Evolutionary conservation across 2,329 filamentous ascomycete species (phyloP).

Genomic region (Fusarium setosum): DNA sequence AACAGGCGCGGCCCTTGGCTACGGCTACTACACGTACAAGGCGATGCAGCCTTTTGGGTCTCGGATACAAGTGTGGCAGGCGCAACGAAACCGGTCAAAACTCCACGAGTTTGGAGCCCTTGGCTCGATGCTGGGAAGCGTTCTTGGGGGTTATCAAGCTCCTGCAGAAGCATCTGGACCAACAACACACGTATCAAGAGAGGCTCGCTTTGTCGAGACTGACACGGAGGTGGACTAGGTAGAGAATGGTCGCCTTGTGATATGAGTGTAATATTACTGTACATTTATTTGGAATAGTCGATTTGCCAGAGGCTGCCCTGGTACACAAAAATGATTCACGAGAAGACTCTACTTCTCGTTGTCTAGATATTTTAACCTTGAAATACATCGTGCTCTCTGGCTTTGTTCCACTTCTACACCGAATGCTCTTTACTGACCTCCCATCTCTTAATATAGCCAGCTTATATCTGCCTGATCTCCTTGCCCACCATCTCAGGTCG

Average conservation of each 20-base stretch:
- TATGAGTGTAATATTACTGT: constrained; percentile 33
- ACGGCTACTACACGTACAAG: constrained; percentile 54
- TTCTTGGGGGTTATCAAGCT: constrained; percentile 43
- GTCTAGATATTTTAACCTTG: constrained; percentile 22
- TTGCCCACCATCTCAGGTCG: constrained; percentile 90
- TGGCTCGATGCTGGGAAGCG: constrained; percentile 56
- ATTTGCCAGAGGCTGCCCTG: constrained; percentile 1
- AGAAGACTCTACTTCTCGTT: constrained; percentile 23
- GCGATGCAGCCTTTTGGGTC: constrained; percentile 58
- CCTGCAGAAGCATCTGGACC: constrained; percentile 22
- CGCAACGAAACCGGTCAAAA: constrained; percentile 43
- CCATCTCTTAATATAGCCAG: constrained; percentile 7
- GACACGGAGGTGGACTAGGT: constrained; percentile 51
- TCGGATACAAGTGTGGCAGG: constrained; percentile 56
- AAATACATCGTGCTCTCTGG: constrained; percentile 8
- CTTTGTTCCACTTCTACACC: neutral
- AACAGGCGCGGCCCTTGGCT: constrained; percentile 53
- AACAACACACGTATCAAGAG: constrained; percentile 8
- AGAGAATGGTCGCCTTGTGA: constrained; percentile 1
- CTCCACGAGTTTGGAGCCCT: constrained; percentile 60
- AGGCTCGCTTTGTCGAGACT: constrained; percentile 48
- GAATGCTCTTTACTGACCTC: neutral
- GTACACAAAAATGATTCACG: constrained; percentile 10
- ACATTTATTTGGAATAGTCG: constrained; percentile 25
- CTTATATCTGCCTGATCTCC: constrained; percentile 84